phyloP scores from a whole-genome alignment of 306 rosid species.

The Adenanthera pavonina region DNA sequence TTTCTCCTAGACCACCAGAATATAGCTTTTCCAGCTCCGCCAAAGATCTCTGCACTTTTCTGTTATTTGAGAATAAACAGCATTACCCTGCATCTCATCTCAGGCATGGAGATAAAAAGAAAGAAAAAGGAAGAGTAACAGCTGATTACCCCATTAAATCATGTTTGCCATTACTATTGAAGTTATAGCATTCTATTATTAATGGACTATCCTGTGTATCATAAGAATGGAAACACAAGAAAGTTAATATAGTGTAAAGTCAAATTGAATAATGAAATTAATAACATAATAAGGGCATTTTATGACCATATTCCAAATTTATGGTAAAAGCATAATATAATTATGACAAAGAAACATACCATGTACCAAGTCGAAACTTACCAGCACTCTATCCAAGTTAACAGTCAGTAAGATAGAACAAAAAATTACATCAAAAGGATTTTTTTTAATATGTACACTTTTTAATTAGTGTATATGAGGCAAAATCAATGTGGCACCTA shows the following conservation, averaged over 20 bases:
- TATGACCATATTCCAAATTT: slow-evolving; percentile 31
- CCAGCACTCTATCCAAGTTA: background rate
- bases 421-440: background rate
- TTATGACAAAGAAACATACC: slow-evolving; percentile 11
- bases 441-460: background rate
- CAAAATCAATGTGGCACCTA: too few relatives aligned
- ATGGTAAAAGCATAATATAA: slow-evolving; percentile 14
- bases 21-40: slow-evolving; percentile 84
- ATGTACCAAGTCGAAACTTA: background rate
- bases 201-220: slow-evolving; percentile 81
- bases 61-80: slow-evolving; percentile 52
- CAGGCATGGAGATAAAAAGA: slow-evolving; percentile 25
- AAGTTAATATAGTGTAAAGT: slow-evolving; percentile 10
- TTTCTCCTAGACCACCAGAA: slow-evolving; percentile 70
- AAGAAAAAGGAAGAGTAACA: slow-evolving; percentile 33
- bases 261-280: slow-evolving; percentile 26
- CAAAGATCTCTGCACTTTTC: slow-evolving; percentile 83
- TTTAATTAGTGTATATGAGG: background rate
- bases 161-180: slow-evolving; percentile 90
- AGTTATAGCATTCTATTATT: slow-evolving; percentile 88
- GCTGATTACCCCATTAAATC: slow-evolving; percentile 90
- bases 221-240: slow-evolving; percentile 47
- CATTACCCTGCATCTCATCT: slow-evolving; percentile 36
- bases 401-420: slow-evolving; percentile 4
- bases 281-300: background rate